Percentiles rank a stretch among this genome's conserved stretches.
phyloP scores from a whole-genome alignment of 306 rosid genomes.

The Vigna nakashimae region DNA sequence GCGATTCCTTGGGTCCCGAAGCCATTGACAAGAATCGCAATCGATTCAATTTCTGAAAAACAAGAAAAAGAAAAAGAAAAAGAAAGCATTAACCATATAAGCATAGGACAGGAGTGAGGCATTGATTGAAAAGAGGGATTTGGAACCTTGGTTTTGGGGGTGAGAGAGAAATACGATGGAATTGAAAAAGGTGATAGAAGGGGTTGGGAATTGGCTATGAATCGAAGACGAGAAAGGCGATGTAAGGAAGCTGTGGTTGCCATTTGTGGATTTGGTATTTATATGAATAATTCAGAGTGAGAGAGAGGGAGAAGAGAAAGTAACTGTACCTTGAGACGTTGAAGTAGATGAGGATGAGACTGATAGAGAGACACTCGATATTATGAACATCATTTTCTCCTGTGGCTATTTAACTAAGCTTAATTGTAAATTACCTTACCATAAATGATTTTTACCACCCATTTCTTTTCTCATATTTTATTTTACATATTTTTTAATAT shows the following conservation, averaged over 20 bases:
- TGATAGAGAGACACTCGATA: background rate
- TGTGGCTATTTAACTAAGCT: too few species aligned
- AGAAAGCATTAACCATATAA: background rate
- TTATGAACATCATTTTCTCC: too few species aligned
- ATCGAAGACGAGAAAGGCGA: conserved; percentile 54
- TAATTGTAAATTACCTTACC: too few species aligned
- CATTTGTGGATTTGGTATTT: conserved; percentile 46
- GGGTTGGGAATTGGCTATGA: conserved; percentile 42
- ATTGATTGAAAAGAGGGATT: background rate
- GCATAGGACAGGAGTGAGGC: background rate
- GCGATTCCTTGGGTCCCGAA: conserved; percentile 69
- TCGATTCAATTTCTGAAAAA: conserved; percentile 52
- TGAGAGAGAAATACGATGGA: conserved; percentile 47
- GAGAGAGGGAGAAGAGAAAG: background rate
- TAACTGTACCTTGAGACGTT: conserved; percentile 33
- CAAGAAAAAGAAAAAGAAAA: background rate
- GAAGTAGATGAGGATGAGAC: background rate
- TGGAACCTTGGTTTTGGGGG: conserved; percentile 61
- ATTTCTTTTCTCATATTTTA: too few species aligned
- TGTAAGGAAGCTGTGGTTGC: conserved; percentile 49
- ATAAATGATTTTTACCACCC: too few species aligned
- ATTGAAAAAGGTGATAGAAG: conserved; percentile 26
- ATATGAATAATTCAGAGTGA: background rate
- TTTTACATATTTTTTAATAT: too few species aligned
- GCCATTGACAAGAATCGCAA: conserved; percentile 81